Percentiles rank a stretch among this genome's conserved stretches.
Conservation (phyloP, 2,329 filamentous ascomycete species). For the Arachnomyces sp. region DNA sequence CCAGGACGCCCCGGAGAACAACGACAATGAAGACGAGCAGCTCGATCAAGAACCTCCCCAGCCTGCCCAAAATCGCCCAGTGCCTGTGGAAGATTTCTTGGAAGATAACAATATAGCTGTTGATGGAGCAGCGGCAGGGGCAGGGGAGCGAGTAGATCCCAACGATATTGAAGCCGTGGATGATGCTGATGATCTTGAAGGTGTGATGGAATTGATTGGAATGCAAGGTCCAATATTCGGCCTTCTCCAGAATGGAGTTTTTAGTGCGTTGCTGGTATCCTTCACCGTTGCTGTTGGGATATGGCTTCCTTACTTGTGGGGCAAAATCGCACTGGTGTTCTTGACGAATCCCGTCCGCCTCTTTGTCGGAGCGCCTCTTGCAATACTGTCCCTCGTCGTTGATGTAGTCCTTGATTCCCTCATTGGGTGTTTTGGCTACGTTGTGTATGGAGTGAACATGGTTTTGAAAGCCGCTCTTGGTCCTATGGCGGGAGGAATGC, state of each 20-base stretch:
- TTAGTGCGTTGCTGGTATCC: conserved; percentile 82
- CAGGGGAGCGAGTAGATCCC: conserved; percentile 58
- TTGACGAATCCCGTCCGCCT: conserved; percentile 67
- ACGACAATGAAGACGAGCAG: conserved; percentile 32
- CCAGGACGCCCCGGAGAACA: conserved; percentile 4
- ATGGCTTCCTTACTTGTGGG: conserved; percentile 86
- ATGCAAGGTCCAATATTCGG: conserved; percentile 90
- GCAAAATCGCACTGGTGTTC: conserved; percentile 72
- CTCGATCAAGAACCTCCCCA: conserved; percentile 47
- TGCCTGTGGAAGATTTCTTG: conserved; percentile 27
- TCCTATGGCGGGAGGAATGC: conserved; percentile 27
- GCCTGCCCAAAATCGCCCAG: background rate
- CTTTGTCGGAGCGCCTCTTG: conserved; percentile 59
- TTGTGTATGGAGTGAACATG: conserved; percentile 33
- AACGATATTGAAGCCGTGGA: conserved; percentile 49
- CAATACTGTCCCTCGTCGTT: conserved; percentile 62
- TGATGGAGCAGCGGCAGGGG: conserved; percentile 40
- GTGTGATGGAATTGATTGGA: conserved; percentile 88
- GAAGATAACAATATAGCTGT: conserved; percentile 42
- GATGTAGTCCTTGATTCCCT: conserved; percentile 70
- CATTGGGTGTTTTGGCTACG: conserved; percentile 54
- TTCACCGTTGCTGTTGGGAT: conserved; percentile 78
- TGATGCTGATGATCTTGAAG: conserved; percentile 89
- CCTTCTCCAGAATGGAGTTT: conserved; percentile 88
- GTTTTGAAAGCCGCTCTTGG: conserved; percentile 25